Conservation (phyloP, 202 grass and related monocot species). For the Schoenoplectus triqueter region DNA sequence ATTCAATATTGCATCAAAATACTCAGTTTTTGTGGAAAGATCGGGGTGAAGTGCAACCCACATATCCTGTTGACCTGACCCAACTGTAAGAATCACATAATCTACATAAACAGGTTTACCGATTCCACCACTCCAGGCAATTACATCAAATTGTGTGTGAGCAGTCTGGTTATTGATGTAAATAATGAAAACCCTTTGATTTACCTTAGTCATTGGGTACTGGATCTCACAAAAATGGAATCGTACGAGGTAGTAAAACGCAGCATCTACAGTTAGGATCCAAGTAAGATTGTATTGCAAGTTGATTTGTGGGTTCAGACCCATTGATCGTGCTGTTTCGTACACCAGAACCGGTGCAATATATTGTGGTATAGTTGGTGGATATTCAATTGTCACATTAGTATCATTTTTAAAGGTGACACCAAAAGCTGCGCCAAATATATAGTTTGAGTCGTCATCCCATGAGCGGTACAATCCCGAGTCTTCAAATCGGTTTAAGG, state of each 20-base stretch:
- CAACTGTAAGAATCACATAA: constrained; percentile 53
- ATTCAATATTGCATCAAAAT: constrained; percentile 77
- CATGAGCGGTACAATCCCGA: constrained; percentile 55
- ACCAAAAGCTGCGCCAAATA: constrained; percentile 47
- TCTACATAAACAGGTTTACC: constrained; percentile 51
- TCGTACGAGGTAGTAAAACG: constrained; percentile 63
- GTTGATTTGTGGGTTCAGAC: constrained; percentile 48
- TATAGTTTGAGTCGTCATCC: constrained; percentile 48
- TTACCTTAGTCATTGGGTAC: constrained; percentile 45
- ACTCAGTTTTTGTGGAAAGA: constrained; percentile 26
- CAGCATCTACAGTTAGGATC: constrained; percentile 58
- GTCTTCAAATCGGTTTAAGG: constrained; percentile 40
- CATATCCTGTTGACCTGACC: constrained; percentile 50
- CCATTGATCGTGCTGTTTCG: constrained; percentile 68
- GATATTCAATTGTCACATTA: constrained; percentile 58
- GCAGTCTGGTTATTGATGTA: constrained; percentile 76
- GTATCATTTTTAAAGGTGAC: constrained; percentile 50
- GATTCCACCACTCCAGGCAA: constrained; percentile 44
- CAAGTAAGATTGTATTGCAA: constrained; percentile 82
- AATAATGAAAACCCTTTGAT: constrained; percentile 65
- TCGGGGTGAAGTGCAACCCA: constrained; percentile 76
- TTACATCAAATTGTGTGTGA: constrained; percentile 48
- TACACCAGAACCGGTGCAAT: constrained; percentile 60
- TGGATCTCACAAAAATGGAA: constrained; percentile 79
- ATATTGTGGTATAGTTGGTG: constrained; percentile 34